phyloP scores from a whole-genome alignment of 495 filamentous ascomycete species.

The Hypoxylon rickii region DNA sequence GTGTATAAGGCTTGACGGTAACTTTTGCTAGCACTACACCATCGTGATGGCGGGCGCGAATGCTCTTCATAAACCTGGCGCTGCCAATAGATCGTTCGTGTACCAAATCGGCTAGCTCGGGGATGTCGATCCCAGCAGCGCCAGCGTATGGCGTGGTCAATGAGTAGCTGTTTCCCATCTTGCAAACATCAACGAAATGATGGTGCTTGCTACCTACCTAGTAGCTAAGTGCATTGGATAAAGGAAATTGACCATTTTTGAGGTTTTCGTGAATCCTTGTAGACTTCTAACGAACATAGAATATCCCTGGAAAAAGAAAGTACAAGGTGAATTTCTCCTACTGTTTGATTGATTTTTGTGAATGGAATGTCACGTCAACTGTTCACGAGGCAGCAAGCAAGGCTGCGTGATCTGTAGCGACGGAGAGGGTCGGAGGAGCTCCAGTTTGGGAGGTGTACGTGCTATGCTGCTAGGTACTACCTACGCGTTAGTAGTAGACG shows the following conservation, averaged over 20 bases:
- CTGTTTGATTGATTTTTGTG: constrained; percentile 10
- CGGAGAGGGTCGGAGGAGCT: constrained; percentile 6
- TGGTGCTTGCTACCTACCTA: constrained; percentile 43
- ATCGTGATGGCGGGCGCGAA: constrained; percentile 85
- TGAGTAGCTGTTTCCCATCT: constrained; percentile 97
- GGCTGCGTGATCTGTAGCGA: constrained; percentile 24
- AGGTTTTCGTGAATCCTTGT: constrained; percentile 6
- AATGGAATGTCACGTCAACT: constrained; percentile 7
- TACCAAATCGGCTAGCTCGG: constrained; percentile 83
- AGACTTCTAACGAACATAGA: no score
- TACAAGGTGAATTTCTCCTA: not conserved
- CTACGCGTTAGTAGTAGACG: no score
- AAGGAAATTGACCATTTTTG: constrained; percentile 23
- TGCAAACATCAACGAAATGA: constrained; percentile 39
- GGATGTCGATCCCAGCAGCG: constrained; percentile 88
- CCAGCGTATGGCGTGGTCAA: constrained; percentile 86
- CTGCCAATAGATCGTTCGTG: constrained; percentile 94
- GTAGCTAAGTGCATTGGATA: constrained; percentile 22
- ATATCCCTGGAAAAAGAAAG: not conserved
- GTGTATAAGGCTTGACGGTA: constrained; percentile 82
- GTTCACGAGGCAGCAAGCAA: constrained; percentile 20
- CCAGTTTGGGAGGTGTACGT: not conserved
- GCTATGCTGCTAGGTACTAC: no score
- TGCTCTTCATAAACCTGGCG: constrained; percentile 96
- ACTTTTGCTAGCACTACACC: constrained; percentile 92